Percentiles rank a stretch among this genome's conserved stretches.
phyloP scores from a whole-genome alignment of 164 flowering plant genomes.

The Cinnamomum micranthum region DNA sequence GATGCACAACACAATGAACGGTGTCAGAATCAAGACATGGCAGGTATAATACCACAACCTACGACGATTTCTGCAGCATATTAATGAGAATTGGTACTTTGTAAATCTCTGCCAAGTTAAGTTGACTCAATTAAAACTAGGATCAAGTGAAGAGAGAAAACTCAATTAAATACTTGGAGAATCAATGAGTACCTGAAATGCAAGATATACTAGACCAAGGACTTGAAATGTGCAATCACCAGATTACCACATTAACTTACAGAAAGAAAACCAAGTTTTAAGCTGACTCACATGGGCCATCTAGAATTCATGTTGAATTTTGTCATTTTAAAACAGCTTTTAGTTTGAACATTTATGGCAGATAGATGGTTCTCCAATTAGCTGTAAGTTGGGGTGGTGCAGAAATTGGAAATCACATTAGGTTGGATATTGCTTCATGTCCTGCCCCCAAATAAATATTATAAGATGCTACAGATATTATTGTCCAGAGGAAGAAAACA shows the following conservation, averaged over 20 bases:
- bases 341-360: neutral
- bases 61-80: neutral
- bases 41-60: conserved; percentile 27
- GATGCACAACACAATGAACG: conserved; percentile 37
- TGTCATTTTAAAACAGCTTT: neutral
- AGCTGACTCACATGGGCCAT: neutral
- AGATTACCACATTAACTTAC: neutral
- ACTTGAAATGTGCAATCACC: neutral
- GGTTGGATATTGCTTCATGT: neutral
- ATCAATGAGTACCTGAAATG: too few species aligned
- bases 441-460: neutral
- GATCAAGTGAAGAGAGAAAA: neutral
- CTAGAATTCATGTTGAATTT: neutral
- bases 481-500: neutral
- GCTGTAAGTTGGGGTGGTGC: neutral
- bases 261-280: neutral
- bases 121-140: neutral
- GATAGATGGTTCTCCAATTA: too few species aligned
- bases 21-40: conserved; percentile 56
- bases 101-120: too few species aligned
- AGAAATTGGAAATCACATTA: neutral
- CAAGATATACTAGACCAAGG: neutral
- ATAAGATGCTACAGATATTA: neutral
- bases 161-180: neutral
- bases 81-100: too few species aligned